These are phyloP conservation scores for Epichloe amarillans DNA, from an alignment of 2,329 filamentous ascomycete species.

Conservation along the genomic window DNA sequence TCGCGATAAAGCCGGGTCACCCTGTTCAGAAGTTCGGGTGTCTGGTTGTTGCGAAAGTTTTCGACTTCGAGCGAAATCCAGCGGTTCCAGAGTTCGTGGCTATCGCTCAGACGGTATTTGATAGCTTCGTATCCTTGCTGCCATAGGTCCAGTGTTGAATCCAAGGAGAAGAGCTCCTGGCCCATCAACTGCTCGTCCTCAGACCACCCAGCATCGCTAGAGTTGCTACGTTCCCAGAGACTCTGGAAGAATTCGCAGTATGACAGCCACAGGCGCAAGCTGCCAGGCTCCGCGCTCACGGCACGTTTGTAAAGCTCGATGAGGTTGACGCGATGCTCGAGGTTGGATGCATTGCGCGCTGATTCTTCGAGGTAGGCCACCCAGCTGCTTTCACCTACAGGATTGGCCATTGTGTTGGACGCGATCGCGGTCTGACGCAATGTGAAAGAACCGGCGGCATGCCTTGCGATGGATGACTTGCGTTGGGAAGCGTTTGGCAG, in stretches of 20 bases:
- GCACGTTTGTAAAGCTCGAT: slow-evolving; percentile 62
- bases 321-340: slow-evolving; percentile 55
- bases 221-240: slow-evolving; percentile 52
- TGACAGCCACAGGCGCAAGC: slow-evolving; percentile 59
- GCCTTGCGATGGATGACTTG: not conserved
- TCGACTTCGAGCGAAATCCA: slow-evolving; percentile 62
- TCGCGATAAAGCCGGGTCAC: slow-evolving; percentile 58
- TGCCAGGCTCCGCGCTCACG: slow-evolving; percentile 57
- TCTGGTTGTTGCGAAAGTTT: slow-evolving; percentile 44
- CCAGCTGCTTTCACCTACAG: slow-evolving; percentile 67
- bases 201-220: slow-evolving; percentile 38
- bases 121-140: slow-evolving; percentile 59
- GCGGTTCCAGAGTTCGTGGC: slow-evolving; percentile 66
- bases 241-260: slow-evolving; percentile 70
- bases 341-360: slow-evolving; percentile 41
- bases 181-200: slow-evolving; percentile 57
- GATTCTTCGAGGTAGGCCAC: slow-evolving; percentile 64
- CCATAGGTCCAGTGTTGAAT: slow-evolving; percentile 54
- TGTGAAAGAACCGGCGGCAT: not conserved
- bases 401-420: slow-evolving; percentile 31
- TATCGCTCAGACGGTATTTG: slow-evolving; percentile 62
- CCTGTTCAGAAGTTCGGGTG: slow-evolving; percentile 44
- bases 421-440: not conserved
- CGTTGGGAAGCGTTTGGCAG: not conserved
- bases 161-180: slow-evolving; percentile 57